phyloP scores from a whole-genome alignment of 169 alveolate species.

The Plasmodium coatneyi region DNA sequence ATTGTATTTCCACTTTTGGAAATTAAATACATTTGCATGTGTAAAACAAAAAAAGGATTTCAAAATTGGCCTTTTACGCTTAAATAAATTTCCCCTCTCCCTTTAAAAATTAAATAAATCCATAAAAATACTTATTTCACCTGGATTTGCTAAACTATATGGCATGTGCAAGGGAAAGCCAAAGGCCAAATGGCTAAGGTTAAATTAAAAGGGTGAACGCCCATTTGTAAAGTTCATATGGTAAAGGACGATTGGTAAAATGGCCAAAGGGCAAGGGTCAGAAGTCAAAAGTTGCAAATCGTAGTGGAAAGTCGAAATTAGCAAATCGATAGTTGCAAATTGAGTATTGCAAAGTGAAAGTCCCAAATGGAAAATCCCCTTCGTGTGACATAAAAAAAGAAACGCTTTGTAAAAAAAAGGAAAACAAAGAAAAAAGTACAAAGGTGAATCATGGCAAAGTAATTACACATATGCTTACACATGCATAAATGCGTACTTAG shows the following conservation, averaged over 20 bases:
- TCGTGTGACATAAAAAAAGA: not conserved
- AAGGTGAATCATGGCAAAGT: not conserved
- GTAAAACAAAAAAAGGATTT: not conserved
- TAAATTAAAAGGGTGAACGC: not conserved
- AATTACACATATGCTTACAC: not conserved
- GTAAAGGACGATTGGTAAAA: not conserved
- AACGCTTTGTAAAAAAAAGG: not conserved
- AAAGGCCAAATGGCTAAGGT: not conserved
- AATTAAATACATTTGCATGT: not conserved
- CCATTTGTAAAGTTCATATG: not conserved
- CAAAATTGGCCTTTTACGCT: not conserved
- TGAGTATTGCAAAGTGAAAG: not conserved
- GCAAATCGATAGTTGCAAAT: not conserved
- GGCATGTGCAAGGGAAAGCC: conserved; percentile 5
- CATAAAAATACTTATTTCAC: not conserved
- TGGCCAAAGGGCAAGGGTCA: not conserved
- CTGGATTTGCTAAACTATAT: not conserved
- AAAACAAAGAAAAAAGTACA: not conserved
- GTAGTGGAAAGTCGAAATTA: not conserved
- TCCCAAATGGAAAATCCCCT: not conserved
- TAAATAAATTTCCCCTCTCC: not conserved
- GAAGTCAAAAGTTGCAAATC: not conserved
- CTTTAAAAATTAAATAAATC: not conserved
- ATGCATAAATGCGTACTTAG: not conserved
- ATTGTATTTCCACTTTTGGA: not conserved